Base-by-base conservation (phyloP, 2,329 filamentous ascomycete species). In the Colletotrichum coccodes region DNA sequence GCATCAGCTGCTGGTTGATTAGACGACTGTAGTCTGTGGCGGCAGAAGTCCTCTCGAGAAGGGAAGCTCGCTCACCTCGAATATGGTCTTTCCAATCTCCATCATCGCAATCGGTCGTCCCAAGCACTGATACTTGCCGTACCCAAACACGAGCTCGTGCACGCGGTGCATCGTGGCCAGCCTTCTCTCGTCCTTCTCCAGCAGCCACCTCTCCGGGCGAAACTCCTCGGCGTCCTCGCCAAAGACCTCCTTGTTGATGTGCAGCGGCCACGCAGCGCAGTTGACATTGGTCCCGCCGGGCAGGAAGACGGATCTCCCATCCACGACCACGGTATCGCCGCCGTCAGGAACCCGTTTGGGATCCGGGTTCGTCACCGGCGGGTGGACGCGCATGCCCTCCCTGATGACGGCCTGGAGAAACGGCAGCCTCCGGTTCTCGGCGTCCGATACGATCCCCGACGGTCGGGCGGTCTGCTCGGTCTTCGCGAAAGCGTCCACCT, bases 361-460 rank as follows among this genome's bases (percentile, higher is more conserved):
- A 72, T 81, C 78, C 26, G 79, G 72, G 0, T 79, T 78, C 0
- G 77, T 76, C 6, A 73, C 67, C 0, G 87, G 86, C 0, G 87
- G 87, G 9, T 85, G 84, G 66, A 89, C 78, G 4, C 87, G 85
- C 79, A 90, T 84, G 3, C 84, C 82, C 73, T 89, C 87, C 49
- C 85, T 86, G 12, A 89, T 78, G 57, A 87, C 87, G 1, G 87
- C 87, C 75, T 89, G 87, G 72, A 89, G 81, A 74, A 88, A 89
- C 0, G 82, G 77, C 6, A 90, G 77, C 11, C 72, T 75, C 71
- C 88, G 85, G 1, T 82, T 78, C 71, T 89, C 79, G 2, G 73
- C 72, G 81, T 85, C 87, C 5, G 73, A 75, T 34, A 82, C 79
- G 49, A 72, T 26, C 1, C 42, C 38, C 1, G 40, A 34, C 1